Conservation (phyloP, 768 basidiomycete genomes). For the Collybiopsis luxurians region DNA sequence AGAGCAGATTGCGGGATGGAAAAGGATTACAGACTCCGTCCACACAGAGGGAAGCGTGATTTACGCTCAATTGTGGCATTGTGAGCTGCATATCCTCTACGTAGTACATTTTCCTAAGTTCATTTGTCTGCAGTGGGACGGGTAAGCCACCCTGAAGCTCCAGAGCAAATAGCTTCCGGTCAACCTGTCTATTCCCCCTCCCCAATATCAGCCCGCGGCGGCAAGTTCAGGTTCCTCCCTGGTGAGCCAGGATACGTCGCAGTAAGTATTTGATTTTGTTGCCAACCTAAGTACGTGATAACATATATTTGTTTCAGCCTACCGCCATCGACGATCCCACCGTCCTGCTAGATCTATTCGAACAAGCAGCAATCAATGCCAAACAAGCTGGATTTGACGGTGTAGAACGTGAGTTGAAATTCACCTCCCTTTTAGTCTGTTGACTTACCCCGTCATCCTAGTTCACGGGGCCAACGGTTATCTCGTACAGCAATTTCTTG, state of each 20-base stretch:
- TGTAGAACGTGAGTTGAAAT: conserved; percentile 22
- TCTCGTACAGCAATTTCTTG: conserved; percentile 35
- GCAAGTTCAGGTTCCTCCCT: conserved; percentile 23
- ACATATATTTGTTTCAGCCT: conserved; percentile 15
- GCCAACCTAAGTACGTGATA: not conserved
- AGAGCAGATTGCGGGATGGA: conserved; percentile 28
- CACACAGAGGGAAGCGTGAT: conserved; percentile 28
- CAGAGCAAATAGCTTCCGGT: conserved; percentile 23
- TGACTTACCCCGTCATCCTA: conserved; percentile 3
- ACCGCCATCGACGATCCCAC: conserved; percentile 27
- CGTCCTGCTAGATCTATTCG: conserved; percentile 24
- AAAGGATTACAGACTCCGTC: conserved; percentile 30
- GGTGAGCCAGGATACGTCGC: conserved; percentile 25
- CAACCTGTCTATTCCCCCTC: conserved; percentile 26
- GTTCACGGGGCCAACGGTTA: conserved; percentile 29
- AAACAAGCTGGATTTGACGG: conserved; percentile 35
- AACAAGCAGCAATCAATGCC: conserved; percentile 30
- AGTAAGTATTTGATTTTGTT: not conserved
- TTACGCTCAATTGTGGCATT: conserved; percentile 27
- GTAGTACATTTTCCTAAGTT: not conserved
- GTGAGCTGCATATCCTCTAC: not conserved
- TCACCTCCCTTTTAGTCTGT: too few species aligned
- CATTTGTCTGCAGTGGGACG: conserved; percentile 17
- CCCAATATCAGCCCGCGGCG: conserved; percentile 22
- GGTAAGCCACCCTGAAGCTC: conserved; percentile 21